Conservation (phyloP, 768 basidiomycete species). For the Lactarius hengduanensis region DNA sequence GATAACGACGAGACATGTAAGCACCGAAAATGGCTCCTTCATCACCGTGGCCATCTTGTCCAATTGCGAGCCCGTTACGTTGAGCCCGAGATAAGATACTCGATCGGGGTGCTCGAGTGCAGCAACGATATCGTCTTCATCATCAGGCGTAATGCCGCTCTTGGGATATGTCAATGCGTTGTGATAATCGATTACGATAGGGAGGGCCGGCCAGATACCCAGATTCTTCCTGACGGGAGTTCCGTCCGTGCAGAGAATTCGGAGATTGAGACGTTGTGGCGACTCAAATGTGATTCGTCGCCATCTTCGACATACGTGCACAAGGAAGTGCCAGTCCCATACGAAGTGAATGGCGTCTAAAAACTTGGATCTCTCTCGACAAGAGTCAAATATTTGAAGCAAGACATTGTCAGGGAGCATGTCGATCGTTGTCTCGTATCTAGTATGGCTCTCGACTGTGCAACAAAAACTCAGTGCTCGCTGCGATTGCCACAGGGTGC, state of each 20-base stretch:
- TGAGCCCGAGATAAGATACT: neutral
- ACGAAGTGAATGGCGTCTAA: neutral
- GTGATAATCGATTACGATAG: neutral
- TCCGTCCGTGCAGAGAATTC: neutral
- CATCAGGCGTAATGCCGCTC: neutral
- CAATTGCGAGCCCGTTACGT: neutral
- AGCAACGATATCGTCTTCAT: neutral
- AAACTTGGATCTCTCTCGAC: slow-evolving; percentile 75
- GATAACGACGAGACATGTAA: neutral
- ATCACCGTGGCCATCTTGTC: neutral
- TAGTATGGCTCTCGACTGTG: too few relatives aligned
- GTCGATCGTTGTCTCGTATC: too few relatives aligned
- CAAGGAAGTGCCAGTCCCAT: neutral
- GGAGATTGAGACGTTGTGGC: neutral
- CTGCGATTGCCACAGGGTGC: neutral
- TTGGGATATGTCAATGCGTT: too few relatives aligned
- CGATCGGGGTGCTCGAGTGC: neutral
- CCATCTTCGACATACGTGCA: neutral
- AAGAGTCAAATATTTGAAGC: too few relatives aligned
- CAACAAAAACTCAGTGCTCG: neutral
- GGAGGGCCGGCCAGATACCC: neutral
- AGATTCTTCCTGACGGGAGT: neutral
- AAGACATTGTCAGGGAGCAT: too few relatives aligned
- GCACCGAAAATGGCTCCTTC: neutral
- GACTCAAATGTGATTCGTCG: neutral